These are phyloP conservation scores for Hanseniaspora guilliermondii DNA, from an alignment of 805 yeast species.

Conservation along the genomic window DNA sequence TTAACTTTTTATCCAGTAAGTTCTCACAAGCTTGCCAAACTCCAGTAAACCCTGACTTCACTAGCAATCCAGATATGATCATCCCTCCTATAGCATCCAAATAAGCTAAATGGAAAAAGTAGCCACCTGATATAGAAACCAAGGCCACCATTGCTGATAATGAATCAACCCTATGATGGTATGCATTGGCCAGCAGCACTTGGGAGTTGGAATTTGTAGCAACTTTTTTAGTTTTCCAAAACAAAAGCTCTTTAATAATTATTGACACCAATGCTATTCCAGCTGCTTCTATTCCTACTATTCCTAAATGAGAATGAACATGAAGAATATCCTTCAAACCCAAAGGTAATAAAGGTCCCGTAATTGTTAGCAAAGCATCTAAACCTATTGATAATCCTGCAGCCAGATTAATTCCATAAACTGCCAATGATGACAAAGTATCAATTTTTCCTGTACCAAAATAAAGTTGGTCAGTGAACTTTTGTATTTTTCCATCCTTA, in stretches of 20 bases:
- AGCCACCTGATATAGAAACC: constrained; percentile 75
- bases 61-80: constrained; percentile 66
- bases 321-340: constrained; percentile 45
- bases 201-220: constrained; percentile 72
- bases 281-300: constrained; percentile 76
- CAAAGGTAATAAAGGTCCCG: constrained; percentile 57
- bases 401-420: constrained; percentile 64
- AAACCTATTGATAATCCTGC: constrained; percentile 90
- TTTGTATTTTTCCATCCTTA: constrained; percentile 17
- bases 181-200: constrained; percentile 89
- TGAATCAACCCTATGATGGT: constrained; percentile 96
- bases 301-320: constrained; percentile 28
- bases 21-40: constrained; percentile 59
- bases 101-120: constrained; percentile 65
- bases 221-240: constrained; percentile 65
- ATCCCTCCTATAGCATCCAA: constrained; percentile 88
- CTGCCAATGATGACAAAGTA: constrained; percentile 81
- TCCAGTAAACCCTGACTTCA: constrained; percentile 74
- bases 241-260: constrained; percentile 76
- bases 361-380: constrained; percentile 57
- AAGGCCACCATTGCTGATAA: constrained; percentile 85
- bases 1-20: constrained; percentile 60
- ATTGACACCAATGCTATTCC: constrained; percentile 91
- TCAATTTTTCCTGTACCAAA: constrained; percentile 88
- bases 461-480: constrained; percentile 26